Percentiles rank a stretch among this genome's conserved stretches.
Conservation (phyloP, 768 basidiomycete species). For the Gymnopilus dilepis region DNA sequence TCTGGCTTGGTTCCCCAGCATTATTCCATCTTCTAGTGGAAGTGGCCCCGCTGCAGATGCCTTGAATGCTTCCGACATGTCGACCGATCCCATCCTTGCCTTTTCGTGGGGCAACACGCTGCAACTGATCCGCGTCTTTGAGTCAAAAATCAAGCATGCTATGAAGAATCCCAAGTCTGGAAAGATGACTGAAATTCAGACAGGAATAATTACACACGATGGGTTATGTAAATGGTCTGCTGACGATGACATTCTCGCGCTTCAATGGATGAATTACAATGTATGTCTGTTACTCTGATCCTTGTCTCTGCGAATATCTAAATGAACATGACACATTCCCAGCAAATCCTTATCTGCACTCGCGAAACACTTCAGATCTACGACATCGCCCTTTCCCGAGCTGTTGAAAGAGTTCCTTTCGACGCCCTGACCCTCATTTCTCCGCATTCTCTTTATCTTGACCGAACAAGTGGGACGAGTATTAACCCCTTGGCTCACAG, state of each 20-base stretch:
- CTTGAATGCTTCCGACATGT: slow-evolving; percentile 13
- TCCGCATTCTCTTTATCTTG: slow-evolving; percentile 47
- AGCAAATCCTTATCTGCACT: slow-evolving; percentile 78
- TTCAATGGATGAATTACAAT: slow-evolving; percentile 89
- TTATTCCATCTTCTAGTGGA: slow-evolving; percentile 25
- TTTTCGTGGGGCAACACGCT: slow-evolving; percentile 85
- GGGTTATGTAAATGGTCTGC: slow-evolving; percentile 64
- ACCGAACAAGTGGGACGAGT: slow-evolving; percentile 33
- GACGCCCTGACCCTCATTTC: slow-evolving; percentile 53
- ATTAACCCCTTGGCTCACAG: slow-evolving; percentile 67
- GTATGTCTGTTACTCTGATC: slow-evolving; percentile 59
- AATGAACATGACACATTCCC: slow-evolving; percentile 13
- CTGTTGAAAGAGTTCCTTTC: slow-evolving; percentile 68
- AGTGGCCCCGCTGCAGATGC: slow-evolving; percentile 17
- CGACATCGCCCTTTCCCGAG: slow-evolving; percentile 58
- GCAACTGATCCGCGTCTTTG: slow-evolving; percentile 68
- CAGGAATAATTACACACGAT: slow-evolving; percentile 69
- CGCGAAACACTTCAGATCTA: slow-evolving; percentile 65
- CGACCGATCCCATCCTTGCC: slow-evolving; percentile 69
- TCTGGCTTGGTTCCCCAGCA: slow-evolving; percentile 85
- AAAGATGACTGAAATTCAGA: slow-evolving; percentile 61
- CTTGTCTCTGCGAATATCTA: slow-evolving; percentile 7
- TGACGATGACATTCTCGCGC: slow-evolving; percentile 64
- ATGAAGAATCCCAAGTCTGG: slow-evolving; percentile 60
- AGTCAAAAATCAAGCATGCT: slow-evolving; percentile 56